These are phyloP conservation scores for Tetrastigma voinierianum DNA, from an alignment of 164 flowering plant genomes.

Conservation along the genomic window DNA sequence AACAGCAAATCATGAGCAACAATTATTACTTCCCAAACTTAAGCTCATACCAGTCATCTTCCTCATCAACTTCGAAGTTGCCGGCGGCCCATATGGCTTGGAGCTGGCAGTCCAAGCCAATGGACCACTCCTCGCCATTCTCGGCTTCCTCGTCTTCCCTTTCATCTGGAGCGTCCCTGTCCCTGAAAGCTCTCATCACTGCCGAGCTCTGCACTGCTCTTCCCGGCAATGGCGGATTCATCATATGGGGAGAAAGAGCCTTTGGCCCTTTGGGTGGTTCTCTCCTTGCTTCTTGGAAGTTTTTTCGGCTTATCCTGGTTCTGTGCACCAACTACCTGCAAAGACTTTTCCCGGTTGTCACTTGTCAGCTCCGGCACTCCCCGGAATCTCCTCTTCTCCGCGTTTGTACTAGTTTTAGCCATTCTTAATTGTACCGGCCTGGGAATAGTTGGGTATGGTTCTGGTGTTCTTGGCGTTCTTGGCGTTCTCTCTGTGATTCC, in stretches of 20 bases:
- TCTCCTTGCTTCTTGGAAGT: conserved; percentile 73
- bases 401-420: conserved; percentile 48
- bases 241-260: conserved; percentile 72
- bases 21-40: conserved; percentile 36
- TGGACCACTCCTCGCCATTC: conserved; percentile 71
- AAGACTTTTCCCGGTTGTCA: conserved; percentile 42
- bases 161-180: conserved; percentile 90
- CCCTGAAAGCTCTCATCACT: conserved; percentile 82
- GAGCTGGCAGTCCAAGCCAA: conserved; percentile 81
- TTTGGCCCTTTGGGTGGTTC: conserved; percentile 91
- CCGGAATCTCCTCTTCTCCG: conserved; percentile 35
- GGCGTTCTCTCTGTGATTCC: conserved; percentile 63
- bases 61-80: conserved; percentile 86
- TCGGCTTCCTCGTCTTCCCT: conserved; percentile 88
- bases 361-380: conserved; percentile 46
- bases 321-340: conserved; percentile 65
- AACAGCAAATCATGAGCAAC: too few relatives aligned
- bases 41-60: conserved; percentile 74
- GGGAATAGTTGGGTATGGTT: conserved; percentile 64
- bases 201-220: conserved; percentile 83
- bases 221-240: conserved; percentile 88
- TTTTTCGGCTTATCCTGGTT: conserved; percentile 75
- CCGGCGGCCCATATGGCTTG: conserved; percentile 90
- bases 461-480: conserved; percentile 49
- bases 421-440: conserved; percentile 73